Conservation (phyloP, 306 rosid genomes). For the Cucurbita ficifolia region DNA sequence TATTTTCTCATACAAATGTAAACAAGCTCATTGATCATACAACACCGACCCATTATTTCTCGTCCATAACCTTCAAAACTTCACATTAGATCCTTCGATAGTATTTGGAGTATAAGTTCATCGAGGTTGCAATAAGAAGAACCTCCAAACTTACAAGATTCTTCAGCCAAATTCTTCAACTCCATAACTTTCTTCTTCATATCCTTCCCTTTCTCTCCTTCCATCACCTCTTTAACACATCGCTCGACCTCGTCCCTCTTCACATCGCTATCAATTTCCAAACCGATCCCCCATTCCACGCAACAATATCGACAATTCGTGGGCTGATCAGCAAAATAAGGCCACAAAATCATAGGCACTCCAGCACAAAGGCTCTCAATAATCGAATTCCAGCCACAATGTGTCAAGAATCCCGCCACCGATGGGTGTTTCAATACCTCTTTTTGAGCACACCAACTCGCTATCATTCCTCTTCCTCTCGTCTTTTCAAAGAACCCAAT, state of each 20-base stretch:
- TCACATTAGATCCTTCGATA: background rate
- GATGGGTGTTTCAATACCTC: background rate
- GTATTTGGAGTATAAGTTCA: background rate
- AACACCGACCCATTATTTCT: too few relatives aligned
- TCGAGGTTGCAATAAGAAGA: background rate
- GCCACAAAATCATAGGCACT: background rate
- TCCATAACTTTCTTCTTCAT: background rate
- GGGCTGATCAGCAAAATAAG: background rate
- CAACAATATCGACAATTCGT: background rate
- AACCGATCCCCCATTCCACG: background rate
- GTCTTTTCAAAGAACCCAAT: background rate
- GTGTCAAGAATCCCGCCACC: background rate
- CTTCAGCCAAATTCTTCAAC: background rate
- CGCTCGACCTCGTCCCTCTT: background rate
- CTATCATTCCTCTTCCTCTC: background rate
- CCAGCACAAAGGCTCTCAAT: background rate
- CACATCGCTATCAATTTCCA: background rate
- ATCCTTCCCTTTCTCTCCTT: background rate
- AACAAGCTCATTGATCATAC: too few relatives aligned
- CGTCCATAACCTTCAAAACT: too few relatives aligned
- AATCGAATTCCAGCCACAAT: background rate
- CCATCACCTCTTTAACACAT: background rate
- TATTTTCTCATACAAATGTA: too few relatives aligned
- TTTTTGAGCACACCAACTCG: background rate
- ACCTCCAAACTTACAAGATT: background rate